These are phyloP conservation scores for Didymella pinodella DNA, from an alignment of 2,329 filamentous ascomycete genomes.

Conservation along the genomic window DNA sequence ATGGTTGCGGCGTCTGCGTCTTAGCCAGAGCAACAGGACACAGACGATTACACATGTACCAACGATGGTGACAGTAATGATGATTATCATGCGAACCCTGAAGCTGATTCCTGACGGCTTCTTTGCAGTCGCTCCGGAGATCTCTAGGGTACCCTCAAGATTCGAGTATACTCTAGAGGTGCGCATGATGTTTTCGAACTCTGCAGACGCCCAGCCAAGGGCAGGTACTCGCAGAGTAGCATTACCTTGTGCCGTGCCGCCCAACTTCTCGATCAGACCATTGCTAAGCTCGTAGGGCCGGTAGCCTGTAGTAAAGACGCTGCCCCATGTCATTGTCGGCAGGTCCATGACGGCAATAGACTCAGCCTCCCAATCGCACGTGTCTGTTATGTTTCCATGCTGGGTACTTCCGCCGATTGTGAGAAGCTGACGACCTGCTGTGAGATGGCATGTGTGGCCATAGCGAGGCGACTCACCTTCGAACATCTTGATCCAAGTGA, in stretches of 20 bases:
- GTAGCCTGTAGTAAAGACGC: constrained; percentile 20
- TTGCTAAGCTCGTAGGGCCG: constrained; percentile 15
- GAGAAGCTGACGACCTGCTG: constrained; percentile 53
- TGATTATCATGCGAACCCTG: constrained; percentile 1
- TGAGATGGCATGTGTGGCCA: constrained; percentile 53
- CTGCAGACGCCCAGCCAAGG: constrained; percentile 15
- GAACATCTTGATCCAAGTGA: constrained; percentile 8
- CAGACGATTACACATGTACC: background rate
- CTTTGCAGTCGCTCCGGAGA: background rate
- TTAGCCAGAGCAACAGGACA: background rate
- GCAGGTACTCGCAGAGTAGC: constrained; percentile 15
- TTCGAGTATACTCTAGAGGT: constrained; percentile 5
- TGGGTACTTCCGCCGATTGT: constrained; percentile 49
- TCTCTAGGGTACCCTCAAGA: constrained; percentile 1
- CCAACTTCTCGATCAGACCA: constrained; percentile 18
- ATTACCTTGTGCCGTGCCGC: constrained; percentile 20
- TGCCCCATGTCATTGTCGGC: constrained; percentile 27
- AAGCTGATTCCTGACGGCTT: background rate
- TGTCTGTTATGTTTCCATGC: constrained; percentile 14
- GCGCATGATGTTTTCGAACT: background rate
- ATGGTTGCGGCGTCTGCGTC: background rate
- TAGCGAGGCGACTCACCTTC: constrained; percentile 48
- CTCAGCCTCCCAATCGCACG: constrained; percentile 32
- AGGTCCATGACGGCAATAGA: constrained; percentile 27
- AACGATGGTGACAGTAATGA: background rate